Percentiles rank a stretch among this genome's conserved stretches.
Evolutionary conservation across 2,329 filamentous ascomycete species (phyloP).

Genomic region (Camptophora hylomeconis): DNA sequence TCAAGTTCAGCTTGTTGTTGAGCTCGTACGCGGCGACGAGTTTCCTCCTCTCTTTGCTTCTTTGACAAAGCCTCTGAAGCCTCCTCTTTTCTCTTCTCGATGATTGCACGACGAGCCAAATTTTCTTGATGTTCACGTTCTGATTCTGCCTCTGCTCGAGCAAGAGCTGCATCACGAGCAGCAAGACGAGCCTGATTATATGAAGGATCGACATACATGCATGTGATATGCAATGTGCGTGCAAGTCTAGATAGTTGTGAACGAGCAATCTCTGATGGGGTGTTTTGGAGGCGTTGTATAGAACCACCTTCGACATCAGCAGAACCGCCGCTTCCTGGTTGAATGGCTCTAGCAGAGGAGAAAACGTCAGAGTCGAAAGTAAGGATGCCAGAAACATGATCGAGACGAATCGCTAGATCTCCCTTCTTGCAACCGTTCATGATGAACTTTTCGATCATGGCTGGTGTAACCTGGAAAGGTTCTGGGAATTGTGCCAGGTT

Average conservation of each 20-base stretch:
- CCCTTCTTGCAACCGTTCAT: constrained; percentile 99
- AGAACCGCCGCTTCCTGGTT: constrained; percentile 73
- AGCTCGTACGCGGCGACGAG: constrained; percentile 71
- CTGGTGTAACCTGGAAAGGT: constrained; percentile 80
- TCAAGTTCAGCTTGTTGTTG: constrained; percentile 85
- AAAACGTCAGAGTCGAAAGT: constrained; percentile 98
- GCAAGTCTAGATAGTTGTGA: constrained; percentile 85
- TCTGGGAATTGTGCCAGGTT: constrained; percentile 91
- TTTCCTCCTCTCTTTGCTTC: constrained; percentile 85
- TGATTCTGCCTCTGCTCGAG: constrained; percentile 73
- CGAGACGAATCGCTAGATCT: constrained; percentile 87
- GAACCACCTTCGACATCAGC: constrained; percentile 73
- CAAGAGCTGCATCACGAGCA: constrained; percentile 66
- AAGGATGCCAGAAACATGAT: constrained; percentile 86
- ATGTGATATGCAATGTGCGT: constrained; percentile 82
- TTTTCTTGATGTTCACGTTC: constrained; percentile 82
- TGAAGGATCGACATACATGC: constrained; percentile 84
- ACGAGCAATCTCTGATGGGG: constrained; percentile 91
- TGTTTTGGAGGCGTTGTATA: constrained; percentile 92
- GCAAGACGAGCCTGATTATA: constrained; percentile 72
- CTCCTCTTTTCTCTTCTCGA: constrained; percentile 93
- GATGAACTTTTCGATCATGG: constrained; percentile 98
- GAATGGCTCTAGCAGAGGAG: constrained; percentile 85
- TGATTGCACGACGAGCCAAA: constrained; percentile 74
- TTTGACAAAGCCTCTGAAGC: constrained; percentile 78